These are phyloP conservation scores for Barbatosphaeria neglecta DNA, from an alignment of 495 filamentous ascomycete species.

Conservation along the genomic window DNA sequence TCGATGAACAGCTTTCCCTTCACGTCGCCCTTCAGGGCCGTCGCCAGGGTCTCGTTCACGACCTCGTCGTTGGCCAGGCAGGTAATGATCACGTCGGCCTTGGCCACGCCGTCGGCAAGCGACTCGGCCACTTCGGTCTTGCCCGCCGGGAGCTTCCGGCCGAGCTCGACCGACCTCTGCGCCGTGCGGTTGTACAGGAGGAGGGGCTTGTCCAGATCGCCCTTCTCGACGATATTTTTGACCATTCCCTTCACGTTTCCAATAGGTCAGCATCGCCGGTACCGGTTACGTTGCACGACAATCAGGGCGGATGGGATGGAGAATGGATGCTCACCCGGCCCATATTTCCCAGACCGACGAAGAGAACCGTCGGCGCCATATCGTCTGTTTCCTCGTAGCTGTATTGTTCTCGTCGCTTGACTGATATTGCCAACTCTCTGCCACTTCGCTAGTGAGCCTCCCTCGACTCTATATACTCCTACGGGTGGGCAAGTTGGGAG, in stretches of 20 bases:
- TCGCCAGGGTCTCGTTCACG: slow-evolving; percentile 45
- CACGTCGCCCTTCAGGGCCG: slow-evolving; percentile 41
- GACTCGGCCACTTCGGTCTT: slow-evolving; percentile 50
- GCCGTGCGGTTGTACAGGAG: slow-evolving; percentile 72
- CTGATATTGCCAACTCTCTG: too few relatives aligned
- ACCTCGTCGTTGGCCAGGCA: slow-evolving; percentile 73
- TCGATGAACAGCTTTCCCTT: slow-evolving; percentile 68
- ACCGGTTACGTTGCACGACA: neutral
- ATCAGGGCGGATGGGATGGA: neutral
- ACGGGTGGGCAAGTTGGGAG: too few relatives aligned
- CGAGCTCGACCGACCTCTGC: slow-evolving; percentile 45
- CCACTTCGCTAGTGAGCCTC: too few relatives aligned
- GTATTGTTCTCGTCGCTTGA: neutral
- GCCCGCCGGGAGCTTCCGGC: slow-evolving; percentile 36
- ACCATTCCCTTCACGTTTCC: slow-evolving; percentile 61
- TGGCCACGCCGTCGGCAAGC: slow-evolving; percentile 52
- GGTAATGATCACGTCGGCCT: slow-evolving; percentile 70
- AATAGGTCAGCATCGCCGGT: slow-evolving; percentile 6
- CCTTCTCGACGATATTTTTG: slow-evolving; percentile 73
- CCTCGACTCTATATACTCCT: too few relatives aligned
- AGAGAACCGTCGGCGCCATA: slow-evolving; percentile 61
- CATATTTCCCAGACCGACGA: slow-evolving; percentile 88
- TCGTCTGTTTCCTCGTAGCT: slow-evolving; percentile 2
- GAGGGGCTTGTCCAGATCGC: slow-evolving; percentile 53
- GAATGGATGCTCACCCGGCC: slow-evolving; percentile 52